Base-by-base conservation (phyloP, 495 filamentous ascomycete species). In the Hypoxylon crocopeplum region DNA sequence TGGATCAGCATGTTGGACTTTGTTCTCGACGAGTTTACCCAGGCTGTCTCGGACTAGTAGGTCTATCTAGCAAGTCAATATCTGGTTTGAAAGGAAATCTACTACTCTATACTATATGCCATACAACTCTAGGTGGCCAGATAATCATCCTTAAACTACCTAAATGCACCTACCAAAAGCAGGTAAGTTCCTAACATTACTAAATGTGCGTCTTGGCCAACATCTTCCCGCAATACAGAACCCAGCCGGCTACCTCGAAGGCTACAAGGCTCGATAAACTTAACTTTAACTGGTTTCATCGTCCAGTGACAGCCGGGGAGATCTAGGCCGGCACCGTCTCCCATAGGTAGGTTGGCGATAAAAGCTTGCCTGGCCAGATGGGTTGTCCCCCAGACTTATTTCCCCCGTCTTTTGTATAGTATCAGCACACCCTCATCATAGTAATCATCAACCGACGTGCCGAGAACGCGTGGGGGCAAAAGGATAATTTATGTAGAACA, bases 161-260 rank as follows among this genome's bases (percentile, higher is more conserved):
- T 61, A 44, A 54, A 61, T 54, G 57, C 54, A 48, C 20, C 44
- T 30, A 27, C 19, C 16, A 48, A 45, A 22, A 22, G 27, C 7
- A 46, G 22, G 33, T 20, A 45, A 37, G 34, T 42, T 17, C 21
- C 22, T 38, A 15, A 29, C 32, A 3, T 30, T 27, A 12, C 24
- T 49, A 33, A 25, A 21, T 40, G 10, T 24, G 20, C 29, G 44
- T 16, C 34, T 38, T 25, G 19, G 17, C 13, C 32, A 40, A 21
- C 8, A 33, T 30, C 33, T 29, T 56, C 41, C 45, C 37, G 16
- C 40, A 39, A n/a, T 24, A 46, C 19, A 7, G 11, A 22, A 42
- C 20, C 7, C 33, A 33, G n/a, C 24, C 24, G n/a, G n/a, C n/a
- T n/a, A n/a, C n/a, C n/a, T n/a, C 3, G 27, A 13, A 48, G 36